Percentiles rank a stretch among this genome's conserved stretches.
Evolutionary conservation across 148 eudicot species (phyloP).

Genomic region (Nyssa sinensis): DNA sequence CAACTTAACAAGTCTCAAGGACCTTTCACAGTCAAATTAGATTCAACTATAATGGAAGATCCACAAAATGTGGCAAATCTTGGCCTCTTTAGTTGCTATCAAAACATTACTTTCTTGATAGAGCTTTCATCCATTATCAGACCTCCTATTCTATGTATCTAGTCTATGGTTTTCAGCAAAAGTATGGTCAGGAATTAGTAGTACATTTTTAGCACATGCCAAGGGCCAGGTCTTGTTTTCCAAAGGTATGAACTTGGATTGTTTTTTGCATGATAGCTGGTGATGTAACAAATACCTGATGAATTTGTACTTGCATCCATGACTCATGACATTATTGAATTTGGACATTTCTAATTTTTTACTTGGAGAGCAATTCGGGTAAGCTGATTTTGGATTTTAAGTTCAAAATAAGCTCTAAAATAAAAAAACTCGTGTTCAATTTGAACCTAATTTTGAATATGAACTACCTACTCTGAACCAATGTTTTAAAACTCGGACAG

Average conservation of each 20-base stretch:
- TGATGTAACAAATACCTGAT: neutral
- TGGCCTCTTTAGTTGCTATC: neutral
- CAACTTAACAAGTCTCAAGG: neutral
- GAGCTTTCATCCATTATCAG: neutral
- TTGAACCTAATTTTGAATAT: neutral
- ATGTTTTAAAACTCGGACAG: too few species aligned
- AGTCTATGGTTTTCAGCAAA: neutral
- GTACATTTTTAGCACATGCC: neutral
- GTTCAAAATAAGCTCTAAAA: neutral
- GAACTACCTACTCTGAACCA: too few species aligned
- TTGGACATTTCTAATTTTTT: too few species aligned
- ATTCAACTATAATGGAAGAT: neutral
- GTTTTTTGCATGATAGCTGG: neutral
- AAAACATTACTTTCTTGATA: slow-evolving; percentile 6
- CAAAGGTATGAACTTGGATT: neutral
- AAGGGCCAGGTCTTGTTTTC: slow-evolving; percentile 1
- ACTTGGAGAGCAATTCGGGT: neutral
- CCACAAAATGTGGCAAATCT: neutral
- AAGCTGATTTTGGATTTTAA: neutral
- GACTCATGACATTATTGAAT: neutral
- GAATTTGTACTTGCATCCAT: neutral
- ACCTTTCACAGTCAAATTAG: neutral
- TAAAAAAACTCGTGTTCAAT: too few species aligned
- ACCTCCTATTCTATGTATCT: neutral
- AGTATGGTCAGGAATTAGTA: neutral